Percentiles rank a stretch among this genome's conserved stretches.
Conservation (phyloP, 345 rosid genomes). For the Ricinus communis region DNA sequence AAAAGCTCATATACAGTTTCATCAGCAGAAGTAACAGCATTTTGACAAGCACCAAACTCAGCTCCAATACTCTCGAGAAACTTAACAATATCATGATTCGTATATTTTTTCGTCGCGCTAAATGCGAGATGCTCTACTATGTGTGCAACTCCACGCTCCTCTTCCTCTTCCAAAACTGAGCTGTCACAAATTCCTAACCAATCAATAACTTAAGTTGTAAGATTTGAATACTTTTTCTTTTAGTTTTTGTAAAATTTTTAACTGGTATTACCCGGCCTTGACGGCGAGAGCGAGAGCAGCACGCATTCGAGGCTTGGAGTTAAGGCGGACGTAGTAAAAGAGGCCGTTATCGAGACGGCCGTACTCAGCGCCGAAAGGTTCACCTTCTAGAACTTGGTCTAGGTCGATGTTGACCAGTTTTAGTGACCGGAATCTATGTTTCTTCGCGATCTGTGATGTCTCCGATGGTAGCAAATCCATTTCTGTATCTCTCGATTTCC, state of each 20-base stretch:
- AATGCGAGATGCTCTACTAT: conserved; percentile 95
- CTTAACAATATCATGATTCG: conserved; percentile 87
- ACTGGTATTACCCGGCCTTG: conserved; percentile 58
- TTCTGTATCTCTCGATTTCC: conserved; percentile 3
- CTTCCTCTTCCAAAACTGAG: conserved; percentile 97
- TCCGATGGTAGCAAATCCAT: conserved; percentile 76
- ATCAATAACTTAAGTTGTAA: too few relatives aligned
- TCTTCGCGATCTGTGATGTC: conserved; percentile 51
- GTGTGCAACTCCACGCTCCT: conserved; percentile 94
- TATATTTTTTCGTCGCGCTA: conserved; percentile 76
- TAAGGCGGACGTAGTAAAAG: conserved; percentile 75
- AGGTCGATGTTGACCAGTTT: conserved; percentile 63
- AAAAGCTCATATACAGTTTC: conserved; percentile 86
- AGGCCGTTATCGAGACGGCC: conserved; percentile 87
- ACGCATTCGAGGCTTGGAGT: conserved; percentile 84
- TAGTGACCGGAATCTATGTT: conserved; percentile 80
- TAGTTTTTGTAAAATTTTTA: too few relatives aligned
- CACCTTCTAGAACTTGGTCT: conserved; percentile 49
- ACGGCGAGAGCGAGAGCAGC: conserved; percentile 89
- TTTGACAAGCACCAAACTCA: conserved; percentile 94
- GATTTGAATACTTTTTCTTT: too few relatives aligned
- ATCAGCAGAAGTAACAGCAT: conserved; percentile 86
- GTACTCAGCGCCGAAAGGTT: conserved; percentile 71
- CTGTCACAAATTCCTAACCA: conserved; percentile 55
- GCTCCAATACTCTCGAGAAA: conserved; percentile 94